Base-by-base conservation (phyloP, 139 green algal species). In the Coccomyxa sp. region DNA sequence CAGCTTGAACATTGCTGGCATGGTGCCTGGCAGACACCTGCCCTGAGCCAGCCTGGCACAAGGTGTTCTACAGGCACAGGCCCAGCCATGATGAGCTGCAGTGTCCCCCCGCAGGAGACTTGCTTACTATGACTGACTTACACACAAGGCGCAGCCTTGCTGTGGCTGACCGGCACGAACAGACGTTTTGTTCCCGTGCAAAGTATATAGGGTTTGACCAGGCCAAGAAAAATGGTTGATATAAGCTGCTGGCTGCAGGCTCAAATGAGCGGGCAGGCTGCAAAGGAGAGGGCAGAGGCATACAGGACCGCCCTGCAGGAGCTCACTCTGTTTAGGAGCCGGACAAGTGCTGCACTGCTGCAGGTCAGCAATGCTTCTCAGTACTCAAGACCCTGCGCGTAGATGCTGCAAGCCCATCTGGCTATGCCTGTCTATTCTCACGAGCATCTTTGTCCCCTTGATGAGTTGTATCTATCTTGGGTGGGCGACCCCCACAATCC, bases 321-420 rank as follows among this genome's bases (percentile, higher is more conserved):
- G 76, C 80, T 95, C 12, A 87, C 84, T 37, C 73, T 95, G 37
- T 95, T 93, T 85, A 93, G 92, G 78, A 89, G 84, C 73, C 77
- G 84, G 35, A 87, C 86, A 10, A 86, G 89, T 41, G 81, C 92
- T 34, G 85, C 85, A 3, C 44, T 93, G 75, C 84, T 95, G 31
- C 85, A 92, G 79, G 75, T 54, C 33, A 24, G 39, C 55, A 64
- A 18, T 1, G 2, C 50, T 64, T 64, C 27, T 31, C 50, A 31
- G 50, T 4, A 64, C 5, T 64, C 50, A 18, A 64, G 4, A 64
- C 22, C 50, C 50, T 18, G 27, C 27, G 3, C 5, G 50, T 64
- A 64, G 5, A n/a, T n/a, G n/a, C n/a, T n/a, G n/a, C n/a, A n/a
- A n/a, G n/a, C n/a, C n/a, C n/a, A n/a, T n/a, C n/a, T n/a, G n/a